These are phyloP conservation scores for Coelastrella sp. DNA, from an alignment of 139 green algal species.

Conservation along the genomic window DNA sequence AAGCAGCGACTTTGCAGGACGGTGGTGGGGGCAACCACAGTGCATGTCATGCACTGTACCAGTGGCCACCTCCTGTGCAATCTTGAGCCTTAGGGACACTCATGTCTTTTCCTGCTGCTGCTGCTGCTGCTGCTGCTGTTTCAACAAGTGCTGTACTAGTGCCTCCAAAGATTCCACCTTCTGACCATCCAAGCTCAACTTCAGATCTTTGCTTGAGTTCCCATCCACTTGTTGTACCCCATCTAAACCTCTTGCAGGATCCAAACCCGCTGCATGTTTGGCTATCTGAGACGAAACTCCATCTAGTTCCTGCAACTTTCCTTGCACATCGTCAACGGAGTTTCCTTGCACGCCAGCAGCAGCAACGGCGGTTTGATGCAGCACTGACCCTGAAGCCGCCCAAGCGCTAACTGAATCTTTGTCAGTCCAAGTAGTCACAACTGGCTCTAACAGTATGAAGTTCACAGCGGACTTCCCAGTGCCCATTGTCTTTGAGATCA, in stretches of 20 bases:
- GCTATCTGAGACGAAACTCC: too few species aligned
- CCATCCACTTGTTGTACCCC: too few species aligned
- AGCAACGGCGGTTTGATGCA: slow-evolving; percentile 2
- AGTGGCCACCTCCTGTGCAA: too few species aligned
- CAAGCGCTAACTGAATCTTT: slow-evolving; percentile 10
- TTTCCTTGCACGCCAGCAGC: background rate
- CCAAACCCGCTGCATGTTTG: too few species aligned
- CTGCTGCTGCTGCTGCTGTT: background rate
- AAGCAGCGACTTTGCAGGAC: too few species aligned
- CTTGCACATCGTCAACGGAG: too few species aligned
- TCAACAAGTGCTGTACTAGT: slow-evolving; percentile 14
- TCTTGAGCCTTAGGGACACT: too few species aligned
- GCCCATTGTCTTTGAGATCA: background rate
- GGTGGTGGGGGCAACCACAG: too few species aligned
- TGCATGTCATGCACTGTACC: too few species aligned
- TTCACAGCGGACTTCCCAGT: slow-evolving; percentile 1
- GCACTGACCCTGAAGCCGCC: background rate
- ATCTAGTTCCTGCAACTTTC: too few species aligned
- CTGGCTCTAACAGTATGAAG: background rate
- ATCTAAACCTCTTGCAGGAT: background rate
- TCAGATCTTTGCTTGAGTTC: too few species aligned
- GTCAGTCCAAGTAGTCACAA: background rate
- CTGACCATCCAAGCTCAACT: slow-evolving; percentile 23
- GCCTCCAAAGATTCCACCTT: slow-evolving; percentile 3
- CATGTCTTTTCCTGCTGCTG: background rate